A percentile compares a stretch with the other conserved stretches of the same genome.
phyloP scores from a whole-genome alignment of 441 rosid genomes.

The Aleurites moluccanus region DNA sequence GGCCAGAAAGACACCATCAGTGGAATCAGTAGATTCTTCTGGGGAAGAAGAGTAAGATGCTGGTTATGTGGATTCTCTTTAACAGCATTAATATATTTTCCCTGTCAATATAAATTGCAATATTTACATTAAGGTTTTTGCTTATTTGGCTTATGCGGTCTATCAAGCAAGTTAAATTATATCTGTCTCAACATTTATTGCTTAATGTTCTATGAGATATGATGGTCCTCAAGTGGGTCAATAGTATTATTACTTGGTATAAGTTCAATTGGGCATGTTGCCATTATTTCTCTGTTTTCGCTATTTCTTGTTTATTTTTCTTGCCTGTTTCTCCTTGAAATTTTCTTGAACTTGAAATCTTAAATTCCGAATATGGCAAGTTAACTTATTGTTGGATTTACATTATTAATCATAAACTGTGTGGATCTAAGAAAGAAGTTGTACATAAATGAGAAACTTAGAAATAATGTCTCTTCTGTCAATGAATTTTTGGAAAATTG shows the following conservation, averaged over 20 bases:
- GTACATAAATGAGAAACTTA: neutral
- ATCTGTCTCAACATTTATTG: constrained; percentile 10
- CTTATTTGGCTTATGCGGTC: constrained; percentile 1
- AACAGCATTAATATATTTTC: constrained; percentile 13
- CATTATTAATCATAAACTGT: neutral
- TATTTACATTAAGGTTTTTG: neutral
- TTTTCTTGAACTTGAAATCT: neutral
- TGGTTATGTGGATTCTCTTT: constrained; percentile 21
- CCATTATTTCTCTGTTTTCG: neutral
- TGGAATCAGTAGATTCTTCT: constrained; percentile 92
- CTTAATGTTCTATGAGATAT: constrained; percentile 2
- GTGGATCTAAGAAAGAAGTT: constrained; percentile 4
- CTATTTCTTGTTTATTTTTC: neutral
- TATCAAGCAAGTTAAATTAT: constrained; percentile 6
- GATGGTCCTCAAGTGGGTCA: constrained; percentile 3
- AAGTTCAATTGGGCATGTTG: neutral
- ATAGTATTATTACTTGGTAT: neutral
- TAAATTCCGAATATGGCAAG: neutral
- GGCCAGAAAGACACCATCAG: constrained; percentile 81
- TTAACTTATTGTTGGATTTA: neutral
- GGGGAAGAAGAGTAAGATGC: constrained; percentile 97
- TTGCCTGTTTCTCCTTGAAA: neutral
- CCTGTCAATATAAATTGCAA: constrained; percentile 17
- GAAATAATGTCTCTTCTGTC: neutral
- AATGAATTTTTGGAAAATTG: neutral